Base-by-base conservation (phyloP, 495 filamentous ascomycete genomes). In the Hyaloscypha hepaticicola region DNA sequence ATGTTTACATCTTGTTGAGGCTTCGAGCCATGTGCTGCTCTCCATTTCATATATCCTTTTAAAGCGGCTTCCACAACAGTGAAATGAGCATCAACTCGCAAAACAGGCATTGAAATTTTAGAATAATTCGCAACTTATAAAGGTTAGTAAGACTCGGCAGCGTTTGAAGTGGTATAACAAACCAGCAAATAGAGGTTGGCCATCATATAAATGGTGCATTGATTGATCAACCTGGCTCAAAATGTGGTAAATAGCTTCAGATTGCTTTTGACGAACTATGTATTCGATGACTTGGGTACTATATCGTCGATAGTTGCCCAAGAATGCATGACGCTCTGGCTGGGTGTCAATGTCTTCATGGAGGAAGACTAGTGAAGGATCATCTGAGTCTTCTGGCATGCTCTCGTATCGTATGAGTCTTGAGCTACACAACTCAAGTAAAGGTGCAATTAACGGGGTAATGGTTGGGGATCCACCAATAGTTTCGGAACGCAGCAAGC, bases 231-330 rank as follows among this genome's bases (percentile, higher is more conserved):
- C 88, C 70, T 89, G 85, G 21, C 79, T 78, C 34, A 98, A 82
- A 50, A 97, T 96, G 74, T 96, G 90, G 55, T 86, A 83, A 66
- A 98, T 87, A 1, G 93, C 93, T 63, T 98, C 95, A 48, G 89
- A 83, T 14, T 92, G 87, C 64, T 89, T 85, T 63, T 88, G 86
- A 52, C 88, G 81, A 21, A 93, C 90, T 56, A 97, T 90, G 29
- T 80, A 81, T 75, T 97, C 93, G 55, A 98, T 89, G 5, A 97
- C 85, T 33, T 88, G 86, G 12, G 85, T 85, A 73, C 93, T 95
- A 69, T 96, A 98, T 53, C 96, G 85, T 25, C 93, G 82, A 73
- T 97, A 99, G 70, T 98, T 98, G 1, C 95, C 94, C n/a, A 98
- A 83, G 73, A 99, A 99, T 14, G 93, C 91, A 77, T 99, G 95